Conservation (phyloP, 2,329 filamentous ascomycete genomes). For the Trichoderma simmonsii region DNA sequence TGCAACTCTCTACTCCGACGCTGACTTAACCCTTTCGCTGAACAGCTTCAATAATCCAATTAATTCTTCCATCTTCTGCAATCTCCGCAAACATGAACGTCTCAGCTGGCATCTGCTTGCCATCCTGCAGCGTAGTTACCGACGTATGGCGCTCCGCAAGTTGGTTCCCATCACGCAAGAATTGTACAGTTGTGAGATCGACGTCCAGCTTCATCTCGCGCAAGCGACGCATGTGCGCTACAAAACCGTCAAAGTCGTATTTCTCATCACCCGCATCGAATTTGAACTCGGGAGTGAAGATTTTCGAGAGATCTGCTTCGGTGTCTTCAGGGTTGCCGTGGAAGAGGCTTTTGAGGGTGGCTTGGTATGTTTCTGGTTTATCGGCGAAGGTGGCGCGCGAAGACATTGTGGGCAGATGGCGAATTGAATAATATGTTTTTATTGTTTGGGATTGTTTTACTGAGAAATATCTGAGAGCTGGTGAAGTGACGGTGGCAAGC, state of each 20-base stretch:
- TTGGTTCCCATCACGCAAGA: slow-evolving; percentile 17
- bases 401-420: background rate
- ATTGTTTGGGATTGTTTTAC: background rate
- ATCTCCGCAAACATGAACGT: slow-evolving; percentile 19
- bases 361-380: slow-evolving; percentile 14
- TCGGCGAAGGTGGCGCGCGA: slow-evolving; percentile 15
- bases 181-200: slow-evolving; percentile 14
- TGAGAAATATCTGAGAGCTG: background rate
- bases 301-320: slow-evolving; percentile 13
- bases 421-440: too few species aligned
- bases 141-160: slow-evolving; percentile 18
- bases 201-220: slow-evolving; percentile 14
- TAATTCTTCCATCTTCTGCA: slow-evolving; percentile 16
- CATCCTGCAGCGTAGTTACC: slow-evolving; percentile 5
- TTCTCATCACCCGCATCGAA: background rate
- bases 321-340: slow-evolving; percentile 14
- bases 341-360: slow-evolving; percentile 18
- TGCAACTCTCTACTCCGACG: background rate
- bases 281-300: slow-evolving; percentile 10
- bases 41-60: slow-evolving; percentile 17
- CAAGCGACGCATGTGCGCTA: slow-evolving; percentile 17
- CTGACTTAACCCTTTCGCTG: background rate
- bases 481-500: background rate
- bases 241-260: slow-evolving; percentile 15
- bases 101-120: slow-evolving; percentile 1